Conservation (phyloP, 805 yeast species). For the Metschnikowia cerradonensis region DNA sequence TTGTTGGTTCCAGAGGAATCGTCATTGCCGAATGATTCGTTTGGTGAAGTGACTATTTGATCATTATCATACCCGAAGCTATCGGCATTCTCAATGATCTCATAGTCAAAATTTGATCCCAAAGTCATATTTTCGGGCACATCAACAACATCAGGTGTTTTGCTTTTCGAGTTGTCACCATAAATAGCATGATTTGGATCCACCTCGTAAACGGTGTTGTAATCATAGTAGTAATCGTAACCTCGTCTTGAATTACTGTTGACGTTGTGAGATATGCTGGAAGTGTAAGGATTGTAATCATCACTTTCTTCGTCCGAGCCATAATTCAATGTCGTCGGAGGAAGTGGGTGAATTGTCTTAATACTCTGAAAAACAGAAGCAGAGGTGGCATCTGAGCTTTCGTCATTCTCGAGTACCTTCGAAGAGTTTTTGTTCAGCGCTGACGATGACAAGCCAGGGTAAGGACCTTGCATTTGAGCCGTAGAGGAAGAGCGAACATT, state of each 20-base stretch:
- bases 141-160: slow-evolving; percentile 40
- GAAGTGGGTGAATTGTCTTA: slow-evolving; percentile 71
- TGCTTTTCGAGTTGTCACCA: slow-evolving; percentile 25
- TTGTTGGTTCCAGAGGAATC: not conserved
- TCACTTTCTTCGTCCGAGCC: slow-evolving; percentile 64
- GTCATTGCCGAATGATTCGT: not conserved
- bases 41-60: slow-evolving; percentile 14
- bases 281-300: slow-evolving; percentile 47
- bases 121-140: slow-evolving; percentile 43
- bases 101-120: slow-evolving; percentile 39
- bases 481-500: slow-evolving; percentile 46
- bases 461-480: slow-evolving; percentile 19
- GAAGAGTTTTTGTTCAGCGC: slow-evolving; percentile 6
- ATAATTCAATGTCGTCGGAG: slow-evolving; percentile 81
- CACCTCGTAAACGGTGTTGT: slow-evolving; percentile 67
- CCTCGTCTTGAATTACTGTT: slow-evolving; percentile 61
- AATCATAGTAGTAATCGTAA: slow-evolving; percentile 74
- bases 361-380: slow-evolving; percentile 26
- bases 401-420: slow-evolving; percentile 13
- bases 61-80: slow-evolving; percentile 10
- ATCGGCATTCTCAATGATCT: slow-evolving; percentile 28
- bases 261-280: slow-evolving; percentile 67
- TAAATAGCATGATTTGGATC: slow-evolving; percentile 42
- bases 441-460: slow-evolving; percentile 16
- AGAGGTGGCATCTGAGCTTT: slow-evolving; percentile 29